phyloP scores from a whole-genome alignment of 1,284 basidiomycete genomes.

The Trichosporon faecale region DNA sequence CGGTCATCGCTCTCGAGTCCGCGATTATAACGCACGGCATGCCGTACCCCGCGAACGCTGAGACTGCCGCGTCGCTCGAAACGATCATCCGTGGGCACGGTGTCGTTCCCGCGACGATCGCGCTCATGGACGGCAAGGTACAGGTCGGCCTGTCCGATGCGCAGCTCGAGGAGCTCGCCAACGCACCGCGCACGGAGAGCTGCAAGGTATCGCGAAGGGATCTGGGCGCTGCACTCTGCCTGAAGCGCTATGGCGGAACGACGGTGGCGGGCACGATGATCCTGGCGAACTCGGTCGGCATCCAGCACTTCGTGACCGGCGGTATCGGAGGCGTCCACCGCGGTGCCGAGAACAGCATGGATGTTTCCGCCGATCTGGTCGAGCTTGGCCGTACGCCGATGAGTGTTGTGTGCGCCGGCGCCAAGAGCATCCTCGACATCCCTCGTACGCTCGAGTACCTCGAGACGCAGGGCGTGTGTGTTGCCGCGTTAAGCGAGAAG shows the following conservation, averaged over 20 bases:
- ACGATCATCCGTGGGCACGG: neutral
- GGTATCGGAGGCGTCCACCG: constrained; percentile 74
- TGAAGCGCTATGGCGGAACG: constrained; percentile 74
- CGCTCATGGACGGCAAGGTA: constrained; percentile 74
- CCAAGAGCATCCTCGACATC: constrained; percentile 95
- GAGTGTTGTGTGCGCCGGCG: constrained; percentile 87
- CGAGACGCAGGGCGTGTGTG: constrained; percentile 94
- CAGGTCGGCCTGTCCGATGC: constrained; percentile 72
- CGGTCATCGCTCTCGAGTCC: constrained; percentile 61
- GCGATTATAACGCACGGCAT: constrained; percentile 91
- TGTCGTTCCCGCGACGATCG: constrained; percentile 56
- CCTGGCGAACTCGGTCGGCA: constrained; percentile 74
- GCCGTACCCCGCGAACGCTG: constrained; percentile 72
- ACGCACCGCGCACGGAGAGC: constrained; percentile 44
- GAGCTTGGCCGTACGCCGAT: constrained; percentile 77
- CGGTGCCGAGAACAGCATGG: constrained; percentile 84
- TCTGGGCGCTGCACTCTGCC: constrained; percentile 70
- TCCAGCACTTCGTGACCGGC: constrained; percentile 63
- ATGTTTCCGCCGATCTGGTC: constrained; percentile 84
- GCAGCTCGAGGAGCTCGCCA: constrained; percentile 66
- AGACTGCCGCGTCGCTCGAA: constrained; percentile 68
- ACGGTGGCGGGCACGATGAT: constrained; percentile 87
- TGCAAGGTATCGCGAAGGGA: constrained; percentile 87
- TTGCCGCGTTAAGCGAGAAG: constrained; percentile 71
- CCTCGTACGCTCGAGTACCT: constrained; percentile 89